Conservation (phyloP, 768 basidiomycete genomes). For the Leccinum boreale region DNA sequence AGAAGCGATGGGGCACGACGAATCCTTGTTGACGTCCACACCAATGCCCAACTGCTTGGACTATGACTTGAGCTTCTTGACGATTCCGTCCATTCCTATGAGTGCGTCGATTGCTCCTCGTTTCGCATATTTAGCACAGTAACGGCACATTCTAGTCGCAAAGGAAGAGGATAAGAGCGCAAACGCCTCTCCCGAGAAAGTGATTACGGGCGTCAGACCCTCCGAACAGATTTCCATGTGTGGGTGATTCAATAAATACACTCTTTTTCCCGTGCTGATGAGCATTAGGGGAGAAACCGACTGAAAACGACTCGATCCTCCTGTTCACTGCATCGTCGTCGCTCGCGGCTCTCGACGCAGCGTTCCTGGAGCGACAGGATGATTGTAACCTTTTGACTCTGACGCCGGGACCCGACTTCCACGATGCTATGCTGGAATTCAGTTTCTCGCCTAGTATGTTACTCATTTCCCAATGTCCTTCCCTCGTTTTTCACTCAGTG, state of each 20-base stretch:
- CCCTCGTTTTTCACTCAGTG: not conserved
- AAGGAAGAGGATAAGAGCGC: not conserved
- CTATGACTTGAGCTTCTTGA: conserved; percentile 6
- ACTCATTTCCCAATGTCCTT: conserved; percentile 5
- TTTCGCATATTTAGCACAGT: not conserved
- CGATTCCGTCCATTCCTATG: not conserved
- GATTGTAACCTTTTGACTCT: not conserved
- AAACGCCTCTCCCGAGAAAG: not conserved
- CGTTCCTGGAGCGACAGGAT: not conserved
- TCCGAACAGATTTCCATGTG: not conserved
- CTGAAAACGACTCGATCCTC: not conserved
- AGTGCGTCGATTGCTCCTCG: not conserved
- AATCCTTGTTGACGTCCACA: conserved; percentile 4
- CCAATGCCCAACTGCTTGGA: not conserved
- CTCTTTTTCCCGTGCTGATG: not conserved
- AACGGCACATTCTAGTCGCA: not conserved
- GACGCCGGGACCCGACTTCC: not conserved
- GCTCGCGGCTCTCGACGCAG: conserved; percentile 1
- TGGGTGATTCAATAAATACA: not conserved
- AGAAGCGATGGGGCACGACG: not conserved
- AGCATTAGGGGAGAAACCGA: not conserved
- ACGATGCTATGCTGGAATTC: not conserved
- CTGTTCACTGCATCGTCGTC: conserved; percentile 2
- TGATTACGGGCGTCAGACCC: not conserved
- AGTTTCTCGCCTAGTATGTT: not conserved